Evolutionary conservation across 192 early-diverging fungal species (phyloP).

Genomic region (Mortierella claussenii): DNA sequence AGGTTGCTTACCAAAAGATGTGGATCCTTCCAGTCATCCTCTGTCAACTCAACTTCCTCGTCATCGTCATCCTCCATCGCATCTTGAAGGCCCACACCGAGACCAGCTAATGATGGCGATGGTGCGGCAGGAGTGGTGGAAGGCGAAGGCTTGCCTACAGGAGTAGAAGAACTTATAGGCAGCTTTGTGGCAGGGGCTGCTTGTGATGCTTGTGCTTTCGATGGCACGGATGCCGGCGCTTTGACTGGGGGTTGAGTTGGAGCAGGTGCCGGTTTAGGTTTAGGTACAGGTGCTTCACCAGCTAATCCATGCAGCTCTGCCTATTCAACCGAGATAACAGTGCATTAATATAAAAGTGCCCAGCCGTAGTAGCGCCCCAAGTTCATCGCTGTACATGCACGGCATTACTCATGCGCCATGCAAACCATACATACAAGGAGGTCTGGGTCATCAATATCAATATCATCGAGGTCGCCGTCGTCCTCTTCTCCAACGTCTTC

Average conservation of each 20-base stretch:
- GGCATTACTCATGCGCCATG: no score
- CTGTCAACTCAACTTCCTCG: constrained; percentile 74
- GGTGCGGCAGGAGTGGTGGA: background rate
- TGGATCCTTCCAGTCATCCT: constrained; percentile 82
- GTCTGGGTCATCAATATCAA: constrained; percentile 63
- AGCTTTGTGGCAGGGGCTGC: constrained; percentile 4
- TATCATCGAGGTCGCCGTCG: constrained; percentile 47
- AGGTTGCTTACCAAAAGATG: constrained; percentile 63
- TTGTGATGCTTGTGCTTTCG: background rate
- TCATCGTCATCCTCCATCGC: constrained; percentile 57
- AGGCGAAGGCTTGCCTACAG: background rate
- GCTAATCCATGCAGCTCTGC: constrained; percentile 59
- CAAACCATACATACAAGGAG: constrained; percentile 65
- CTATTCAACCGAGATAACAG: constrained; percentile 21
- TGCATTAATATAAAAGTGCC: background rate
- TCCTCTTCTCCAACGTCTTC: constrained; percentile 23
- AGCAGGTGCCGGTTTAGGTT: constrained; percentile 22
- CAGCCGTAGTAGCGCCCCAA: background rate
- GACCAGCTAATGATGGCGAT: constrained; percentile 17
- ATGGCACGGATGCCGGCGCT: constrained; percentile 6
- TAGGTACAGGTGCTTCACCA: constrained; percentile 19
- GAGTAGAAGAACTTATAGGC: constrained; percentile 41
- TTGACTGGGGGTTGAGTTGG: constrained; percentile 12
- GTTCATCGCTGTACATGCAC: background rate
- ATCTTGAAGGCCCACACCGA: constrained; percentile 31